Base-by-base conservation (phyloP, 75 land plant species). In the Cunninghamia lanceolata region DNA sequence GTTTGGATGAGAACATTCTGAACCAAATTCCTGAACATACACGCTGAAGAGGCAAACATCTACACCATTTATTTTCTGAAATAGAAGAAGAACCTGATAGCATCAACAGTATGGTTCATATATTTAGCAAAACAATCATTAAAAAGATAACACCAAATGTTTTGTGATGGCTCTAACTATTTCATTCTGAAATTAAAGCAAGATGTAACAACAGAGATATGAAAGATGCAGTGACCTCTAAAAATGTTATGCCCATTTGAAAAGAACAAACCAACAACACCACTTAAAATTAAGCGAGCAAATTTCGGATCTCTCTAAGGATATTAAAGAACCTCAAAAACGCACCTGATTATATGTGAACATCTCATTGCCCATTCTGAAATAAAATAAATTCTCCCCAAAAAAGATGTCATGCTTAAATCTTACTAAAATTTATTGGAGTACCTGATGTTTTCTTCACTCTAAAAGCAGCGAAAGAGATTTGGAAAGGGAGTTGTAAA, bases 11-110 rank as follows among this genome's bases (percentile, higher is more conserved):
- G 85, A 84, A 87, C 92, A 88, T 83, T 97, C 98, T 15, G 93
- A 87, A 68, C 99, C 99, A 90, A 97, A 97, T 86, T 97, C 99
- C 88, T 97, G 99, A 42, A 97, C 96, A 91, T 97, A 97, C 95
- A 97, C 95, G 50, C 98, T 95, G 87, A 96, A 96, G 11, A 97
- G 89, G 87, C 98, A 97, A 38, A 97, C 99, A 91, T 97, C 99
- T 43, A 97, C 99, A 32, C 99, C 99, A 93, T 94, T 98, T 85
- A 97, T 97, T 87, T 94, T 97, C 87, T 97, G 99, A 91, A 97
- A 97, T 70, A 97, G 87, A 81, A 97, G 85, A 63, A 97, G 82
- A 53, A 91, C 99, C 99, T 97, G 94, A 19, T 87, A 80, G 42
- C 9, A 90, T 56, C 63, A n/a, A 40, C 47, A 53, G 43, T 84